These are phyloP conservation scores for Boletus vermiculosoides DNA, from an alignment of 768 basidiomycete genomes.

Conservation along the genomic window DNA sequence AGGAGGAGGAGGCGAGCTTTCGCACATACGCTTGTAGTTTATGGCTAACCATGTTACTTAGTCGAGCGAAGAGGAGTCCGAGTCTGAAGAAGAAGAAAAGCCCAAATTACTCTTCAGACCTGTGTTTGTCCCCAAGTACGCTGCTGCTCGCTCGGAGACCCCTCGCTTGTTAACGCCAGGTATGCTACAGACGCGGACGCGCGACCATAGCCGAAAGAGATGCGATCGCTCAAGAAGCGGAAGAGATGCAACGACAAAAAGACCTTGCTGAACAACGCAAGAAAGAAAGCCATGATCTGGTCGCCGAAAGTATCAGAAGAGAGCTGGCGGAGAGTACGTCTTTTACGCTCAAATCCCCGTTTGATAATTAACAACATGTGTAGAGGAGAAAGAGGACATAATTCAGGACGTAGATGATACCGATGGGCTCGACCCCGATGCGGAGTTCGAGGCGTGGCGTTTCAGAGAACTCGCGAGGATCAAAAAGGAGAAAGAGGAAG, in stretches of 20 bases:
- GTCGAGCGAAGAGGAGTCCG: conserved; percentile 87
- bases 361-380: neutral
- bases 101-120: conserved; percentile 82
- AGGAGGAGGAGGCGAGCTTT: conserved; percentile 40
- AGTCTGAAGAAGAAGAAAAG: conserved; percentile 71
- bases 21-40: conserved; percentile 1
- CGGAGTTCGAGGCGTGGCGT: conserved; percentile 96
- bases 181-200: conserved; percentile 60
- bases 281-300: conserved; percentile 87
- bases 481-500: conserved; percentile 91
- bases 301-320: conserved; percentile 89
- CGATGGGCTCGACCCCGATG: conserved; percentile 85
- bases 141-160: conserved; percentile 5
- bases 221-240: conserved; percentile 64
- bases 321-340: conserved; percentile 88
- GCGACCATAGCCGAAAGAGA: conserved; percentile 71
- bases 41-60: conserved; percentile 31
- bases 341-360: conserved; percentile 1
- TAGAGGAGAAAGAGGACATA: conserved; percentile 86
- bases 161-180: neutral
- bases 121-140: conserved; percentile 93
- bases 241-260: conserved; percentile 67
- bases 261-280: conserved; percentile 78
- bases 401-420: conserved; percentile 92
- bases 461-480: conserved; percentile 91